A percentile compares a stretch with the other conserved stretches of the same genome.
Conservation (phyloP, 1,284 basidiomycete species). For the Rhodotorula sp. region DNA sequence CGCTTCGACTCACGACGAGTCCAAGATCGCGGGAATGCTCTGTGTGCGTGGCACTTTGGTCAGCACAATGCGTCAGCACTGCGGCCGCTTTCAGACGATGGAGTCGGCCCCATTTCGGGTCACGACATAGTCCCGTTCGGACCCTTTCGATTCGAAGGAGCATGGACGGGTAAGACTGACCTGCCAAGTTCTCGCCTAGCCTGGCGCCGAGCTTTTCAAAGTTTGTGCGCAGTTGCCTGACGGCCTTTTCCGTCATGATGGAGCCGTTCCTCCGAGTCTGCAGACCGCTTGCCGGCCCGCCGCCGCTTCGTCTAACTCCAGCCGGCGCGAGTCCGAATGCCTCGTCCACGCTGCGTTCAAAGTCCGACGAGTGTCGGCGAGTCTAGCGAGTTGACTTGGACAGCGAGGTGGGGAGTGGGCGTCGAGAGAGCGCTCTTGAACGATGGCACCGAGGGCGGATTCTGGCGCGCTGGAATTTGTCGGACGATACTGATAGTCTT, state of each 20-base stretch:
- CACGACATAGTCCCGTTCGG: too few relatives aligned
- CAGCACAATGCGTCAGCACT: not conserved
- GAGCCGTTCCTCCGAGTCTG: too few relatives aligned
- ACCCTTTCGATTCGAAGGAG: too few relatives aligned
- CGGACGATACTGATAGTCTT: not conserved
- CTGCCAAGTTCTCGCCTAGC: slow-evolving; percentile 38
- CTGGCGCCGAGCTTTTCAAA: slow-evolving; percentile 31
- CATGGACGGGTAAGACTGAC: slow-evolving; percentile 7
- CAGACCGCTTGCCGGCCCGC: too few relatives aligned
- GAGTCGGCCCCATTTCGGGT: too few relatives aligned
- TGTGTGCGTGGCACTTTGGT: not conserved
- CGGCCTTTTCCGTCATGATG: slow-evolving; percentile 33
- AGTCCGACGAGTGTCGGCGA: not conserved
- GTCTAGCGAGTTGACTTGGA: not conserved
- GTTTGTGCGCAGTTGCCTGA: slow-evolving; percentile 28
- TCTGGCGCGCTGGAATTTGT: not conserved
- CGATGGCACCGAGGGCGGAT: not conserved
- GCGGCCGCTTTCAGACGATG: too few relatives aligned
- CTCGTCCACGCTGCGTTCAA: slow-evolving; percentile 11
- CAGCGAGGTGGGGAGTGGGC: not conserved
- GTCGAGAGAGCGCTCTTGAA: not conserved
- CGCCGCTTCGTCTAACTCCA: too few relatives aligned
- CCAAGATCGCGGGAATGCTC: slow-evolving; percentile 41
- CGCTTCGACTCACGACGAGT: slow-evolving; percentile 24
- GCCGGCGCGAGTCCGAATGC: slow-evolving; percentile 11